Base-by-base conservation (phyloP, 2,329 filamentous ascomycete genomes). In the Colletotrichum chrysophilum region DNA sequence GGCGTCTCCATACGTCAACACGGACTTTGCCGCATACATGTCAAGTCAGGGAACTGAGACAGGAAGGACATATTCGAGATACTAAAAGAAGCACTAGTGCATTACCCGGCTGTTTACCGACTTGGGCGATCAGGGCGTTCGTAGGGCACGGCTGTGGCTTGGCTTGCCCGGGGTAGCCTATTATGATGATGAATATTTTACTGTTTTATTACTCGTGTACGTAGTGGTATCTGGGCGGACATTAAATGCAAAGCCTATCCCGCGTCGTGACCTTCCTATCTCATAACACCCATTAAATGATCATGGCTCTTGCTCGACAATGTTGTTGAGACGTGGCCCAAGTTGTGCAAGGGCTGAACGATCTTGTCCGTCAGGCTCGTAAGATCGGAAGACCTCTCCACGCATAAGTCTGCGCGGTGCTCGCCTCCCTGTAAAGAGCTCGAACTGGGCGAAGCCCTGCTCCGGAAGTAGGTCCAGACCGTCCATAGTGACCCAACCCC, bases 371-470 rank as follows among this genome's bases (percentile, higher is more conserved):
- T 84, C 84, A 1, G 84, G 84, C 32, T 69, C 24, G 70, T 88
- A 89, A 3, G 87, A 85, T 66, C 82, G 81, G 72, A 89, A 84
- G 14, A 94, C 92, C 79, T 93, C 92, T 56, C 91, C 87, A 76
- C 93, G 89, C 94, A 96, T 96, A 48, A 94, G 83, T 60, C 91
- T 86, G 30, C 94, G 89, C 9, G 93, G 93, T 12, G 93, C 93
- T 79, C 92, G 89, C 66, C 93, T 88, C 1, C 94, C 94, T 0
- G 94, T 96, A 81, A 96, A 95, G 4, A 96, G 84, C 83, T 96
- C 94, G 80, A 96, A 96, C 79, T 96, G 94, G 2, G 94, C 94
- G 83, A 94, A 94, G 0, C 93, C 94, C 81, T 96, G 94, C 81
- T 96, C 94, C 0, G 93, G 93, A 16, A 96, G 84, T 62, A 96